A percentile compares a stretch with the other conserved stretches of the same genome.
Conservation (phyloP, 1,284 basidiomycete genomes). For the Rhodotorula sp. region DNA sequence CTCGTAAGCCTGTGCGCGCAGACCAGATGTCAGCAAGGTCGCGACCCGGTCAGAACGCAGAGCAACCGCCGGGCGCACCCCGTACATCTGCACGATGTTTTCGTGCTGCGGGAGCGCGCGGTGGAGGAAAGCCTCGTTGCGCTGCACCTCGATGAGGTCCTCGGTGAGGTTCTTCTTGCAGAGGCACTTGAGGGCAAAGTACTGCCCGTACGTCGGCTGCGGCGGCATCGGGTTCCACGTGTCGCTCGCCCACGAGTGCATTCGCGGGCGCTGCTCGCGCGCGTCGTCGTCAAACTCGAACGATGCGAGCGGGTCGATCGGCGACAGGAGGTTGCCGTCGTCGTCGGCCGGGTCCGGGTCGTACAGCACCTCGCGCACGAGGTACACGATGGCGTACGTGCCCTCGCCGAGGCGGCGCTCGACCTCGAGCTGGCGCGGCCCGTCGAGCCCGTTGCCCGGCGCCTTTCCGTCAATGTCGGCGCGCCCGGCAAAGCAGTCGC, state of each 20-base stretch:
- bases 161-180: slow-evolving; percentile 88
- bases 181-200: slow-evolving; percentile 94
- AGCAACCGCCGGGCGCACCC: slow-evolving; percentile 38
- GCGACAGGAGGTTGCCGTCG: slow-evolving; percentile 48
- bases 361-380: slow-evolving; percentile 78
- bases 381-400: slow-evolving; percentile 89
- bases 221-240: slow-evolving; percentile 17
- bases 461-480: slow-evolving; percentile 24
- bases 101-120: slow-evolving; percentile 86
- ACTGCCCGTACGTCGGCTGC: slow-evolving; percentile 64
- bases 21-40: neutral
- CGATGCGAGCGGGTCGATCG: slow-evolving; percentile 49
- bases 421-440: slow-evolving; percentile 68
- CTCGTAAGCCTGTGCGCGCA: slow-evolving; percentile 67
- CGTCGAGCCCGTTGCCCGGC: slow-evolving; percentile 37
- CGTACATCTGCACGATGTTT: slow-evolving; percentile 91
- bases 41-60: neutral
- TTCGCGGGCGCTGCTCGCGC: slow-evolving; percentile 59
- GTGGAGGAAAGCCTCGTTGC: slow-evolving; percentile 92
- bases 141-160: slow-evolving; percentile 79
- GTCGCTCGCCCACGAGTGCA: slow-evolving; percentile 46
- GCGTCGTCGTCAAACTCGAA: slow-evolving; percentile 45
- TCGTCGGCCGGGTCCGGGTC: slow-evolving; percentile 51
- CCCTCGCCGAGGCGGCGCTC: slow-evolving; percentile 80
- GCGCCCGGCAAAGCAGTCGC: slow-evolving; percentile 34